These are phyloP conservation scores for Suillus paluster DNA, from an alignment of 768 basidiomycete species.

Conservation along the genomic window DNA sequence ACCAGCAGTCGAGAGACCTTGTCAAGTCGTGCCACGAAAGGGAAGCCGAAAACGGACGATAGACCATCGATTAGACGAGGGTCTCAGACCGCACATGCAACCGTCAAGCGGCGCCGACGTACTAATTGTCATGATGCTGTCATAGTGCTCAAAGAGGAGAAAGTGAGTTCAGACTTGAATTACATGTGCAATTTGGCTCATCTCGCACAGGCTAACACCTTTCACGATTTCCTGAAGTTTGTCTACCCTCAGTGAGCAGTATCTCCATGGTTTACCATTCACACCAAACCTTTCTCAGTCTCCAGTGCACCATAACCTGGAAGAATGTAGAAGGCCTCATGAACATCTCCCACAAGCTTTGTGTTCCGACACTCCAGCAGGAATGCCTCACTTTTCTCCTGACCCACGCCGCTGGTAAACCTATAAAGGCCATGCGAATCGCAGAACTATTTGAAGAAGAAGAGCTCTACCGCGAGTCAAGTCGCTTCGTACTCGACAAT, in stretches of 20 bases:
- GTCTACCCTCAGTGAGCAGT: slow-evolving; percentile 86
- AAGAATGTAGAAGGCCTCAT: slow-evolving; percentile 91
- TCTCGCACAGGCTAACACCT: slow-evolving; percentile 65
- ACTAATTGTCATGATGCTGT: slow-evolving; percentile 73
- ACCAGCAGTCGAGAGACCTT: slow-evolving; percentile 3
- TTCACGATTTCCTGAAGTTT: slow-evolving; percentile 93
- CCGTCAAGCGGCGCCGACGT: slow-evolving; percentile 46
- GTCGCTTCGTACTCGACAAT: slow-evolving; percentile 91
- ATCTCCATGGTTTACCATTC: not conserved
- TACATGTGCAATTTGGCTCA: slow-evolving; percentile 8
- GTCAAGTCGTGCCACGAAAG: slow-evolving; percentile 27
- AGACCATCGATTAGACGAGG: slow-evolving; percentile 12
- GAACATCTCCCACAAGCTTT: slow-evolving; percentile 90
- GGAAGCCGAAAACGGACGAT: slow-evolving; percentile 23
- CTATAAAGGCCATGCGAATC: slow-evolving; percentile 91
- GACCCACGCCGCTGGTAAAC: slow-evolving; percentile 89
- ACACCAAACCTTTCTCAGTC: slow-evolving; percentile 41
- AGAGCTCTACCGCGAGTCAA: slow-evolving; percentile 87
- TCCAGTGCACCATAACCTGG: slow-evolving; percentile 94
- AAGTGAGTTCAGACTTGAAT: slow-evolving; percentile 45
- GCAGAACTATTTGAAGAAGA: slow-evolving; percentile 91
- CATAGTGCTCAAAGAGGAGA: slow-evolving; percentile 90
- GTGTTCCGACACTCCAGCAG: slow-evolving; percentile 77
- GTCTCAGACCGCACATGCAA: slow-evolving; percentile 43
- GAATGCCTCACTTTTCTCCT: slow-evolving; percentile 88